These are phyloP conservation scores for Cyclotella distinguenda DNA, from an alignment of 108 stramenopile genomes.

Conservation along the genomic window DNA sequence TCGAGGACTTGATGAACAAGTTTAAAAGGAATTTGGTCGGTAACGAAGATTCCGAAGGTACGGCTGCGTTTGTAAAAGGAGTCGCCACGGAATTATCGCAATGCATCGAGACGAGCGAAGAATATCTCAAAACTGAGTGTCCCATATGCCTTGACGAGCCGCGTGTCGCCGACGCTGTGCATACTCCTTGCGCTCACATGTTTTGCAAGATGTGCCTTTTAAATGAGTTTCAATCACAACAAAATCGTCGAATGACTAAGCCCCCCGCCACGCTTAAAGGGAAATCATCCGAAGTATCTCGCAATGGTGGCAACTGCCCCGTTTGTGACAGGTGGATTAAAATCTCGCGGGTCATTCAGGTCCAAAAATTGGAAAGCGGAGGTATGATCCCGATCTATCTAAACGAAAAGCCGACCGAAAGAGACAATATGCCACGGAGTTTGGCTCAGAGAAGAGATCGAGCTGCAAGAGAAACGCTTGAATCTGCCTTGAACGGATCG, in stretches of 20 bases:
- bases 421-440: constrained; percentile 6
- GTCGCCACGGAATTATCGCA: constrained; percentile 59
- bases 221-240: constrained; percentile 39
- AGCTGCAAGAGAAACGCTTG: constrained; percentile 60
- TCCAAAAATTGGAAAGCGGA: constrained; percentile 53
- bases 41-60: not conserved
- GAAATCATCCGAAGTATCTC: too few species aligned
- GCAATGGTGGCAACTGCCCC: constrained; percentile 67
- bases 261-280: constrained; percentile 3
- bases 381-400: constrained; percentile 44
- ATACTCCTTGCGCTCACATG: constrained; percentile 84
- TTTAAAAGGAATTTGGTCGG: constrained; percentile 43
- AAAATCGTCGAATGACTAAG: constrained; percentile 2
- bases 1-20: constrained; percentile 47
- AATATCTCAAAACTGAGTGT: constrained; percentile 72
- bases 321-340: constrained; percentile 61
- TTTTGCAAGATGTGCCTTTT: constrained; percentile 69
- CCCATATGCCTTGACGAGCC: constrained; percentile 77
- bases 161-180: constrained; percentile 55
- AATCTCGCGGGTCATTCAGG: constrained; percentile 52
- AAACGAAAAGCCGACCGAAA: constrained; percentile 11
- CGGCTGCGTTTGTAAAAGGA: constrained; percentile 38
- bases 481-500: constrained; percentile 59
- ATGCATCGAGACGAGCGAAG: constrained; percentile 50
- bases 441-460: constrained; percentile 26